Conservation (phyloP, 2,329 filamentous ascomycete genomes). For the Penicillium sp. region DNA sequence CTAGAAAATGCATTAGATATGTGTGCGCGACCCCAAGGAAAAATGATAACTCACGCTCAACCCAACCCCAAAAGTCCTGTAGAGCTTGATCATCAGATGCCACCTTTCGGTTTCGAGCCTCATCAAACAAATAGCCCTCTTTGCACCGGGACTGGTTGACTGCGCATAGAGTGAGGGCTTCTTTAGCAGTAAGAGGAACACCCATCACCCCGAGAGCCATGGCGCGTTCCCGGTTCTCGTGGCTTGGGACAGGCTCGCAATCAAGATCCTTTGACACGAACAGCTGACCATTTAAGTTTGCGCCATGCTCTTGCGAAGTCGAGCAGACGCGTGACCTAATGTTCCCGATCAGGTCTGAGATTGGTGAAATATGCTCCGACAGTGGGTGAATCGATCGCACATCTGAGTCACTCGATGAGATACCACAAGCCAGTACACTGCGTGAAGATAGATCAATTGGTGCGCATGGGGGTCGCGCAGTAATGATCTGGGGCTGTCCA, state of each 20-base stretch:
- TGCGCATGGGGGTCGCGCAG: slow-evolving; percentile 44
- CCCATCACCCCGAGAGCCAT: slow-evolving; percentile 31
- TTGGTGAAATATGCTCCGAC: slow-evolving; percentile 25
- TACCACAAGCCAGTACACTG: slow-evolving; percentile 34
- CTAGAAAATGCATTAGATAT: slow-evolving; percentile 25
- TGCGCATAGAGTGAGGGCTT: slow-evolving; percentile 42
- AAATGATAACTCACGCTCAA: slow-evolving; percentile 46
- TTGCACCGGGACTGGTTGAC: slow-evolving; percentile 50
- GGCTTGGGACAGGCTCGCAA: slow-evolving; percentile 35
- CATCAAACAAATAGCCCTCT: slow-evolving; percentile 55
- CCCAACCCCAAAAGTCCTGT: slow-evolving; percentile 58
- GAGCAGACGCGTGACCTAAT: slow-evolving; percentile 28
- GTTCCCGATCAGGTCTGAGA: slow-evolving; percentile 30
- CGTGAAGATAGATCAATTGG: slow-evolving; percentile 41
- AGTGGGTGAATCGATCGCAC: slow-evolving; percentile 34
- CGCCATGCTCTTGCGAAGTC: slow-evolving; percentile 12
- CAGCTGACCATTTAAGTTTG: slow-evolving; percentile 6
- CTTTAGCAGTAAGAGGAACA: slow-evolving; percentile 33
- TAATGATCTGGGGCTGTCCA: slow-evolving; percentile 51
- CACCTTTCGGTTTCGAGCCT: slow-evolving; percentile 54
- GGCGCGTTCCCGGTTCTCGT: slow-evolving; percentile 38
- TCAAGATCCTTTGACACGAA: slow-evolving; percentile 4
- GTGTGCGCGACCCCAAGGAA: background rate
- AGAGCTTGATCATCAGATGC: slow-evolving; percentile 56
- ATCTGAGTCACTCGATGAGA: slow-evolving; percentile 26